Conservation (phyloP, 2,329 filamentous ascomycete species). For the Beauveria australis region DNA sequence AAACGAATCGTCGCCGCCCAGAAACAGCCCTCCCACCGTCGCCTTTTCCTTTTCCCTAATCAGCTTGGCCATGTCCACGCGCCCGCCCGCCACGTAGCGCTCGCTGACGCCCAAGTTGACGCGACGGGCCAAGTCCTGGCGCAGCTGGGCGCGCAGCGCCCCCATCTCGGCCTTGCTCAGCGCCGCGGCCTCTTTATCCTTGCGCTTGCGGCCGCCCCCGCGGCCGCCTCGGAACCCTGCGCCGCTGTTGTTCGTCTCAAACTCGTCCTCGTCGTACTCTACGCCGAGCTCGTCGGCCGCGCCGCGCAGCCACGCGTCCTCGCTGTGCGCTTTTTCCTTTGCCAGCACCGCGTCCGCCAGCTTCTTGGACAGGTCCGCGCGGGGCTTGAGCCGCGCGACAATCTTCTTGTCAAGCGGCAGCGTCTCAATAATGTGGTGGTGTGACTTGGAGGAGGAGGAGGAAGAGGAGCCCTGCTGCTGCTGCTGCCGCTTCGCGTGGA, state of each 20-base stretch:
- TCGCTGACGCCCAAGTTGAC: constrained; percentile 86
- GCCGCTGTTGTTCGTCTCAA: constrained; percentile 59
- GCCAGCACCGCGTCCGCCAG: constrained; percentile 76
- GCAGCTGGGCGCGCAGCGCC: constrained; percentile 62
- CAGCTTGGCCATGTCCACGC: constrained; percentile 74
- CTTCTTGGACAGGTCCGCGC: constrained; percentile 74
- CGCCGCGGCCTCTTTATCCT: constrained; percentile 60
- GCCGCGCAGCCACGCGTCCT: constrained; percentile 74
- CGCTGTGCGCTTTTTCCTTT: constrained; percentile 77
- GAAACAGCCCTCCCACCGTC: constrained; percentile 22
- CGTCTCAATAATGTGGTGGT: constrained; percentile 64
- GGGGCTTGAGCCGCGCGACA: constrained; percentile 65
- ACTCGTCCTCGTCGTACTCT: constrained; percentile 88
- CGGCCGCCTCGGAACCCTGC: constrained; percentile 53
- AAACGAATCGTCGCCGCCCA: constrained; percentile 51
- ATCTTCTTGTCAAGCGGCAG: constrained; percentile 78
- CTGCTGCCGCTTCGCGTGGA: constrained; percentile 52
- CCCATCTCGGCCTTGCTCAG: constrained; percentile 68
- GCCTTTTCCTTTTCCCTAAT: constrained; percentile 49
- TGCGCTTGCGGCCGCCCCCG: constrained; percentile 64
- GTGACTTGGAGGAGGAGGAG: constrained; percentile 11
- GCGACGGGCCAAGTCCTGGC: constrained; percentile 58
- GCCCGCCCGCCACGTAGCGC: constrained; percentile 72
- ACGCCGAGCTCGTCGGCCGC: constrained; percentile 90
- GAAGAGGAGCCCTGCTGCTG: constrained; percentile 15